Base-by-base conservation (phyloP, 139 green algal species). In the Chlamydomonas sphaeroides region DNA sequence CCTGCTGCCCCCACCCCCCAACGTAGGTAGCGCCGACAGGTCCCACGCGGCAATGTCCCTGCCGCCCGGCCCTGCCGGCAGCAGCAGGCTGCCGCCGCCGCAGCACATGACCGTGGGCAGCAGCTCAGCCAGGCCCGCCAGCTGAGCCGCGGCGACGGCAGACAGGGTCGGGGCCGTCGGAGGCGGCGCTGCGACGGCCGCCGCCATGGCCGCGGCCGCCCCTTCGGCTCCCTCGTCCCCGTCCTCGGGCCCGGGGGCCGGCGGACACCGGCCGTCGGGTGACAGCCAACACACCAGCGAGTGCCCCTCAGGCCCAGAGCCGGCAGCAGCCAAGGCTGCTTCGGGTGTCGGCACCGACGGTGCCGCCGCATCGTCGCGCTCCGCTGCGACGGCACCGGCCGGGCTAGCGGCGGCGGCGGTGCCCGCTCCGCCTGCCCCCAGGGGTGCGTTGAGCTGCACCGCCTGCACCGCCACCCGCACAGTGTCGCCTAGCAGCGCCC, bases 91-190 rank as follows among this genome's bases (percentile, higher is more conserved):
- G 21, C 75, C 75, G 61, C n/a, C 75, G 32, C 32, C 75, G 33
- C 10, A 10, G 45, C 75, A 82, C 75, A 82, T 82, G 41, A 82
- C 75, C 25, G 59, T 30, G 38, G 62, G 75, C 41, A 82, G 75
- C 45, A 82, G 45, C 32, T 38, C 61, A 41, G n/a, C 41, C 32
- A 82, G 63, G 7, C 3, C 30, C 38, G 2, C 59, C 14, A 80
- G 35, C 73, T 68, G 72, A 17, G n/a, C 28, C 23, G 3, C 33
- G 10, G 11, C 33, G 36, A 25, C 36, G 25, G 61, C 38, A 0
- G 56, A 69, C 28, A 80, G n/a, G 18, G 14, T 14, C 45, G 14
- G n/a, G n/a, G 10, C 45, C 45, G 45, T 10, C 49, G 56, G 3
- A 7, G 56, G 25, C 26, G 56, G 2, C 30, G 5, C 59, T 8